Evolutionary conservation across 176 grass and related monocot genomes (phyloP).

Genomic region (Pontederia crassipes): DNA sequence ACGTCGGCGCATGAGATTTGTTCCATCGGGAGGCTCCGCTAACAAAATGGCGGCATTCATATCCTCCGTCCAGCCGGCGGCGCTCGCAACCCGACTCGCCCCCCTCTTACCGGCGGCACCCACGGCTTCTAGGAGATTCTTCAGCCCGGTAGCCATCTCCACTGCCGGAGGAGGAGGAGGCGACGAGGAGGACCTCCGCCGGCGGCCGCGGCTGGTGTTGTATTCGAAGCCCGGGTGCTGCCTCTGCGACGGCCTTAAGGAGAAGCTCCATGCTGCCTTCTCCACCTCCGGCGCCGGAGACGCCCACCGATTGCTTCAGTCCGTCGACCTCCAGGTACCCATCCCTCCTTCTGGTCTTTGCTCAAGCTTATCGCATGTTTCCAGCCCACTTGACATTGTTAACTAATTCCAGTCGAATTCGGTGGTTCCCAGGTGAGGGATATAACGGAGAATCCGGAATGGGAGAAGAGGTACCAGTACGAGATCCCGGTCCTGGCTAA

Average conservation of each 20-base stretch:
- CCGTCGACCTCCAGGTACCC: slow-evolving; percentile 61
- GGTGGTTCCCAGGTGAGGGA: slow-evolving; percentile 45
- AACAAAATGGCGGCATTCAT: slow-evolving; percentile 1
- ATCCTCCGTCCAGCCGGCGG: background rate
- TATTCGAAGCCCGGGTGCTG: slow-evolving; percentile 88
- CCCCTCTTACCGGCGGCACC: background rate
- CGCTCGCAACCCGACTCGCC: slow-evolving; percentile 6
- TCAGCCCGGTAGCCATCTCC: slow-evolving; percentile 27
- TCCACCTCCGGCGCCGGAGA: slow-evolving; percentile 42
- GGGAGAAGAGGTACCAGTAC: slow-evolving; percentile 75
- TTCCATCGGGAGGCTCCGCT: no score
- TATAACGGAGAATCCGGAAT: slow-evolving; percentile 60
- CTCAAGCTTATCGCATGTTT: background rate
- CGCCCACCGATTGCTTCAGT: slow-evolving; percentile 27
- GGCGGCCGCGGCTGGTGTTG: slow-evolving; percentile 45
- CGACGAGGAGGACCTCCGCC: background rate
- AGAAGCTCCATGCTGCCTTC: slow-evolving; percentile 66
- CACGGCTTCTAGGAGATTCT: background rate
- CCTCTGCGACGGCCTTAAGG: slow-evolving; percentile 89
- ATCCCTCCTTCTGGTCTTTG: background rate
- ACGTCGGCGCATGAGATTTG: no score
- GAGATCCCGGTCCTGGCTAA: slow-evolving; percentile 89
- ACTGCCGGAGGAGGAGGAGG: slow-evolving; percentile 12
- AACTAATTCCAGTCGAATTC: no score
- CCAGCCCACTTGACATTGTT: background rate